A percentile compares a stretch with the other conserved stretches of the same genome.
phyloP scores from a whole-genome alignment of 179 eudicot species.

The Sideroxylon spinosum region DNA sequence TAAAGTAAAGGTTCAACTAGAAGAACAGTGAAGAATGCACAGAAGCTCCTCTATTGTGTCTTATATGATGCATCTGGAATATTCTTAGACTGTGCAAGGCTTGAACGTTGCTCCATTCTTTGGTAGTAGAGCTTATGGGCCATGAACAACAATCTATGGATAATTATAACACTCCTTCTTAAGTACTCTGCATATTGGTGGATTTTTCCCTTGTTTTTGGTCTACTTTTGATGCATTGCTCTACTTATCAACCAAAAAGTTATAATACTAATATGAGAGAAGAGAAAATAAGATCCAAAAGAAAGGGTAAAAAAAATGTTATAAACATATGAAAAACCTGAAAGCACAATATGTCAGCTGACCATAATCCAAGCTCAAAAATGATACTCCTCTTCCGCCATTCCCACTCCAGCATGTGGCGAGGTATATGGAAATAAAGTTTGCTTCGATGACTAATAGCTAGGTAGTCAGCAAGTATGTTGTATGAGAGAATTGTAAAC shows the following conservation, averaged over 20 bases:
- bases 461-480: conserved; percentile 91
- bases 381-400: conserved; percentile 70
- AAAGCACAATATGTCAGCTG: conserved; percentile 87
- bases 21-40: background rate
- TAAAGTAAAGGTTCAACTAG: background rate
- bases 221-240: background rate
- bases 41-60: background rate
- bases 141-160: background rate
- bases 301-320: background rate
- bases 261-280: background rate
- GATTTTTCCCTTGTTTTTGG: background rate
- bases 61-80: background rate
- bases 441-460: conserved; percentile 57
- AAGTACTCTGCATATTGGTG: background rate
- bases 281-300: background rate
- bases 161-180: background rate
- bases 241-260: background rate
- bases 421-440: conserved; percentile 83
- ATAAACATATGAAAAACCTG: conserved; percentile 56
- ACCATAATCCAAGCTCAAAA: conserved; percentile 87
- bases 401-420: conserved; percentile 68
- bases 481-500: conserved; percentile 77
- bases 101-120: background rate
- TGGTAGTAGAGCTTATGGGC: background rate
- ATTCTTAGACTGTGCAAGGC: background rate